A percentile compares a stretch with the other conserved stretches of the same genome.
Conservation (phyloP, 805 yeast species). For the Kuraishia borneana region DNA sequence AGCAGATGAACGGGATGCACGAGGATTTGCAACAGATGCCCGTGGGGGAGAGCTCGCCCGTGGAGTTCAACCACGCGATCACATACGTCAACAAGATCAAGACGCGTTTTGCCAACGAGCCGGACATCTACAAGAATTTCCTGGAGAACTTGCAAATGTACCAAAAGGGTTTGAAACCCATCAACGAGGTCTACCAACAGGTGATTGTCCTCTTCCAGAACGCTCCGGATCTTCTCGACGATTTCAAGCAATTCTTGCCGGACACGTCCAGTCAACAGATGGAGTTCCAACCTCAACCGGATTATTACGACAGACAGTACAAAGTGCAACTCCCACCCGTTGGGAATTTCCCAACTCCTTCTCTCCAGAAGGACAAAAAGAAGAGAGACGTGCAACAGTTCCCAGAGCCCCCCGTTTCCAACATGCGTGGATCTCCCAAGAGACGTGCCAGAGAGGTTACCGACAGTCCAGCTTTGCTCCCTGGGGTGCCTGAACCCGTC, state of each 20-base stretch:
- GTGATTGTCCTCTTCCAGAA: slow-evolving; percentile 81
- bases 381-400: slow-evolving; percentile 10
- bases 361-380: slow-evolving; percentile 11
- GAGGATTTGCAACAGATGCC: slow-evolving; percentile 3
- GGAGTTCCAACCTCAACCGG: slow-evolving; percentile 9
- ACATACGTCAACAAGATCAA: slow-evolving; percentile 94
- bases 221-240: slow-evolving; percentile 91
- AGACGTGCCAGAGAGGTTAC: slow-evolving; percentile 20
- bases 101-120: slow-evolving; percentile 85
- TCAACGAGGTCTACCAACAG: slow-evolving; percentile 89
- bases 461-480: slow-evolving; percentile 59
- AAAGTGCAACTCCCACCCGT: slow-evolving; percentile 70
- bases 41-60: slow-evolving; percentile 39
- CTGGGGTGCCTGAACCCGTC: slow-evolving; percentile 80
- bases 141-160: slow-evolving; percentile 92
- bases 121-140: slow-evolving; percentile 91
- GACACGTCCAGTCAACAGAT: slow-evolving; percentile 40
- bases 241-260: slow-evolving; percentile 91
- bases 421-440: slow-evolving; percentile 24
- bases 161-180: slow-evolving; percentile 92
- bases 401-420: slow-evolving; percentile 35
- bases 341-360: slow-evolving; percentile 74
- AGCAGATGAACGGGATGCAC: slow-evolving; percentile 11
- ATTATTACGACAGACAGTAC: slow-evolving; percentile 8
- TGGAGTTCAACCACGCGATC: slow-evolving; percentile 95